Evolutionary conservation across 441 rosid genomes (phyloP).

Genomic region (Manihot esculenta): DNA sequence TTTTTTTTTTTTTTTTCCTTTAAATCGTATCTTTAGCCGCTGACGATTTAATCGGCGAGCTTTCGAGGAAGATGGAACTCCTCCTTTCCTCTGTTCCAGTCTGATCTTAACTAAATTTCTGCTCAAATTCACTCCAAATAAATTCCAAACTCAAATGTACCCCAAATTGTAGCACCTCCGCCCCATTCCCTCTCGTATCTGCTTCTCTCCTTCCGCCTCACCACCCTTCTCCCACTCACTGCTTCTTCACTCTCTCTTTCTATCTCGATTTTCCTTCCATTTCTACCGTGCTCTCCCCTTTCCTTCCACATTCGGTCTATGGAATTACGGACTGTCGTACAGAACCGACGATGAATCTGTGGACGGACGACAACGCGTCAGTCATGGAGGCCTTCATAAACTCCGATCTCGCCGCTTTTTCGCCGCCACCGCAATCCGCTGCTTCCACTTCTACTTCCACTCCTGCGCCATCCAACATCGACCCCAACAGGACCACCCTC

Average conservation of each 20-base stretch:
- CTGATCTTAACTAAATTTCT: conserved; percentile 16
- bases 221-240: background rate
- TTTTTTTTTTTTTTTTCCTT: too few relatives aligned
- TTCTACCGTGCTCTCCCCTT: background rate
- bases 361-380: conserved; percentile 76
- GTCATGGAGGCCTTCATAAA: conserved; percentile 94
- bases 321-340: conserved; percentile 57
- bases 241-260: background rate
- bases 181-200: background rate
- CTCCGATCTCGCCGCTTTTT: conserved; percentile 63
- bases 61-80: too few relatives aligned
- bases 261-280: background rate
- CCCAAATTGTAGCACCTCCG: conserved; percentile 11
- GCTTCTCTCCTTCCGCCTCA: background rate
- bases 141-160: conserved; percentile 38
- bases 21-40: too few relatives aligned
- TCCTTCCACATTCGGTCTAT: background rate
- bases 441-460: conserved; percentile 37
- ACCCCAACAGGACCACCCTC: conserved; percentile 8
- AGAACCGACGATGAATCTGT: conserved; percentile 64
- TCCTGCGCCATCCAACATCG: conserved; percentile 23
- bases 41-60: conserved; percentile 39
- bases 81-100: background rate
- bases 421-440: conserved; percentile 58
- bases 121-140: conserved; percentile 46